These are phyloP conservation scores for Paraleonurus japonicus DNA, from an alignment of 257 asterid genomes.

Conservation along the genomic window DNA sequence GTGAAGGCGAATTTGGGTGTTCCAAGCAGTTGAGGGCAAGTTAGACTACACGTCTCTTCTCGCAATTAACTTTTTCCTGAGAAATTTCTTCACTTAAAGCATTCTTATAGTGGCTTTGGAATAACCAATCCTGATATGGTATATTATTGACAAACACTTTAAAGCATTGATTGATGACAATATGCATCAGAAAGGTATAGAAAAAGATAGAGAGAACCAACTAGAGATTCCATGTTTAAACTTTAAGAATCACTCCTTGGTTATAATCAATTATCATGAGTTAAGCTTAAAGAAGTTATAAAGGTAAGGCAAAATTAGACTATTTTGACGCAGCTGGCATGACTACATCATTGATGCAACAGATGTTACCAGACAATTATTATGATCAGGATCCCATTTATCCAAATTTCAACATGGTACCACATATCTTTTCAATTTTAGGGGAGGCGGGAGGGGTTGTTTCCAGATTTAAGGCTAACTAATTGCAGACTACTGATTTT, in stretches of 20 bases:
- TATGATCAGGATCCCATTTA: not conserved
- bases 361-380: not conserved
- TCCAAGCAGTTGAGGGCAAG: slow-evolving; percentile 1
- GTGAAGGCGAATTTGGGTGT: slow-evolving; percentile 10
- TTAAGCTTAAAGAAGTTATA: not conserved
- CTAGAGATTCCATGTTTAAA: not conserved
- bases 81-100: slow-evolving; percentile 6
- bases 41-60: not conserved
- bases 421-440: not conserved
- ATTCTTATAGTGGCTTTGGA: not conserved
- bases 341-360: not conserved
- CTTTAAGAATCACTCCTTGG: not conserved
- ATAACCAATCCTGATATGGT: not conserved
- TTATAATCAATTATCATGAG: not conserved
- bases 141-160: slow-evolving; percentile 9
- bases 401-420: not conserved
- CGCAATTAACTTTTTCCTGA: not conserved
- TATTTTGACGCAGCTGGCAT: not conserved
- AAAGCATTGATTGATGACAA: slow-evolving; percentile 10
- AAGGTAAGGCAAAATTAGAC: slow-evolving; percentile 3
- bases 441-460: not conserved
- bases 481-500: not conserved
- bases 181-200: not conserved
- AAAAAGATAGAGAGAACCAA: slow-evolving; percentile 5
- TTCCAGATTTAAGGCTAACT: slow-evolving; percentile 6